Evolutionary conservation across 805 yeast species (phyloP), one percentile per base, ranked within the genome.

Genomic region (Kuraishia piskuri): DNA sequence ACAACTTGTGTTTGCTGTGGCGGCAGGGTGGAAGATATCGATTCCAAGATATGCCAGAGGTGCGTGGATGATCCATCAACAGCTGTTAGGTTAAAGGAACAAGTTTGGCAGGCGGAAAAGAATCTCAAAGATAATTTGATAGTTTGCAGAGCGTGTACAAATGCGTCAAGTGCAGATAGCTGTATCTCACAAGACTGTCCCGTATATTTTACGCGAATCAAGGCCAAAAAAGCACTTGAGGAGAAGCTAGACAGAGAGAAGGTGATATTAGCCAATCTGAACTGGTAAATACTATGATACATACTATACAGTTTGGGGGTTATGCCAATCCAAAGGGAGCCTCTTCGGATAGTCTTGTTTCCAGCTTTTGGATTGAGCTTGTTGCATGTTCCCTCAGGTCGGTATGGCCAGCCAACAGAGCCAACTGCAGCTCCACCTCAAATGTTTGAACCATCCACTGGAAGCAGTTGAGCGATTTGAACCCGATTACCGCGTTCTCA

Each of bases 131-230:
- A 65, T 2, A 55, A 72, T 2, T 21, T 66, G 8, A 56, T 59
- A 1, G 59, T 73, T 3, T 78, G 82, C 54, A 62, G 70, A 24
- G 58, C 59, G 1, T 74, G 80, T 56, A 61, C 71, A 45, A 12
- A 63, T 2, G 60, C 66, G n/a, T 67, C 64, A 4, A 63, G 67
- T 1, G 64, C 69, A 1, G 57, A 68, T 1, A 53, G 59, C 1
- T 88, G 95, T 62, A 68, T 66, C 6, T 85, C 88, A 48, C 76
- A 75, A 37, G 90, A 84, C 60, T 88, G 95, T 62, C 75, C 83
- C 0, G 69, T 83, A 0, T 87, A 75, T 61, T 88, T 75, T 61
- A 71, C 79, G 7, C 72, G 83, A 50, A 68, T 77, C 12, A 78
- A 79, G 59, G 68, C 75, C 2, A 52, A 56, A 3, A 68, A 65